A percentile compares a stretch with the other conserved stretches of the same genome.
phyloP scores from a whole-genome alignment of 2,329 filamentous ascomycete species.

The Trichophyton equinum region DNA sequence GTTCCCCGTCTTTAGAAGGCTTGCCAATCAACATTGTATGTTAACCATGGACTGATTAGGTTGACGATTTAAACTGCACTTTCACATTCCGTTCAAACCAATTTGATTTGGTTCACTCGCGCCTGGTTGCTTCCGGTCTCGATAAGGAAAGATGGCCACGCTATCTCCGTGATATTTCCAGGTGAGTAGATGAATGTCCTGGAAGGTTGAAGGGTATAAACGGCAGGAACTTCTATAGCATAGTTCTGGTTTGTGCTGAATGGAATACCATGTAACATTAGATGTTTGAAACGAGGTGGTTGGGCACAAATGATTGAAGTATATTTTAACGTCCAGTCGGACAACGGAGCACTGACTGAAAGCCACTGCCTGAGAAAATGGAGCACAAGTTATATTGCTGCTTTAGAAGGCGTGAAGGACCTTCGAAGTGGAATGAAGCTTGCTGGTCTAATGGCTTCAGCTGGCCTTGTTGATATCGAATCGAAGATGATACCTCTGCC shows the following conservation, averaged over 20 bases:
- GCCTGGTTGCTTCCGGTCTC: slow-evolving; percentile 48
- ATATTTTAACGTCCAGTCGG: slow-evolving; percentile 73
- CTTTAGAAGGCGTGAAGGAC: slow-evolving; percentile 53
- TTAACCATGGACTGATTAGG: slow-evolving; percentile 22
- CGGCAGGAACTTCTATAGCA: background rate
- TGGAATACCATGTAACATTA: slow-evolving; percentile 14
- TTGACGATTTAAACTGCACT: slow-evolving; percentile 57
- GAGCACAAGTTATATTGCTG: slow-evolving; percentile 53
- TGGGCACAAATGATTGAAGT: slow-evolving; percentile 87
- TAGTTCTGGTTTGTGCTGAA: background rate
- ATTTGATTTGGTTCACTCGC: slow-evolving; percentile 77
- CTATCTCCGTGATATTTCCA: slow-evolving; percentile 64
- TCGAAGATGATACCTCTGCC: slow-evolving; percentile 53
- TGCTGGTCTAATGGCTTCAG: slow-evolving; percentile 44
- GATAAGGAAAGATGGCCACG: slow-evolving; percentile 57
- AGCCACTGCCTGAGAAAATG: slow-evolving; percentile 53
- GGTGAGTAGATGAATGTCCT: slow-evolving; percentile 21
- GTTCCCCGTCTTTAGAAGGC: slow-evolving; percentile 1
- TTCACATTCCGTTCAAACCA: slow-evolving; percentile 57
- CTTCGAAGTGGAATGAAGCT: slow-evolving; percentile 52
- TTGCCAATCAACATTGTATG: background rate
- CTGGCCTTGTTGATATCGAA: slow-evolving; percentile 58
- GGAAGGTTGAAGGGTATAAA: background rate
- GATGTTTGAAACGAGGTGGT: slow-evolving; percentile 59
- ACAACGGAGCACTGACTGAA: slow-evolving; percentile 64